Base-by-base conservation (phyloP, 2,329 filamentous ascomycete species). In the Neophaeococcomyces aloes region DNA sequence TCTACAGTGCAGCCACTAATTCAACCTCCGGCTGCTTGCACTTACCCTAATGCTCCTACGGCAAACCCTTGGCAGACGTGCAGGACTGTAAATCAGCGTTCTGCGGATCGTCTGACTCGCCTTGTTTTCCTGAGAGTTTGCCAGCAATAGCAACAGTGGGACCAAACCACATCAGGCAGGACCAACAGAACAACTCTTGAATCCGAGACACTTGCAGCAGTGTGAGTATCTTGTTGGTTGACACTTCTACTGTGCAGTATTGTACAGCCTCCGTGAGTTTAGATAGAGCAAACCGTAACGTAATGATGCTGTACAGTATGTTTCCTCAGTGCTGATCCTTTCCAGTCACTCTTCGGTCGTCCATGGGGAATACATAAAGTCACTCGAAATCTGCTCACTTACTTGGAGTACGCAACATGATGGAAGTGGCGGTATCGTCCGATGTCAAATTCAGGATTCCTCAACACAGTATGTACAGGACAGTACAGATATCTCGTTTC, bases 1-100 rank as follows among this genome's bases (percentile, higher is more conserved):
- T 30, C 31, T 42, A 35, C 29, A 29, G 39, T 27, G 21, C 39
- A 23, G 30, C 39, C 29, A 30, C 39, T 42, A 30, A 42, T 42
- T 23, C 17, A 33, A 11, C 13, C 18, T 27, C 15, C 17, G 37
- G 23, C 30, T 29, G 21, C 15, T n/a, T n/a, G n/a, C n/a, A n/a
- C n/a, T n/a, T n/a, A n/a, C n/a, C n/a, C n/a, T n/a, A n/a, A n/a
- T n/a, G n/a, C n/a, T n/a, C n/a, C n/a, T n/a, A n/a, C n/a, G n/a
- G n/a, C n/a, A n/a, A n/a, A 27, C 13, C 5, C 35, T 14, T n/a
- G 21, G 7, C 8, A 23, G 18, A 23, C 19, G 17, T 38, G 35
- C 35, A 27, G 27, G 14, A 27, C 23, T 31, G 37, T 17, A 15
- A 23, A 8, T 30, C 37, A 39, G 10, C 37, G 7, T 38, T 31